A percentile compares a stretch with the other conserved stretches of the same genome.
phyloP scores from a whole-genome alignment of 2,329 filamentous ascomycete genomes.

The Apiospora pterosperma region DNA sequence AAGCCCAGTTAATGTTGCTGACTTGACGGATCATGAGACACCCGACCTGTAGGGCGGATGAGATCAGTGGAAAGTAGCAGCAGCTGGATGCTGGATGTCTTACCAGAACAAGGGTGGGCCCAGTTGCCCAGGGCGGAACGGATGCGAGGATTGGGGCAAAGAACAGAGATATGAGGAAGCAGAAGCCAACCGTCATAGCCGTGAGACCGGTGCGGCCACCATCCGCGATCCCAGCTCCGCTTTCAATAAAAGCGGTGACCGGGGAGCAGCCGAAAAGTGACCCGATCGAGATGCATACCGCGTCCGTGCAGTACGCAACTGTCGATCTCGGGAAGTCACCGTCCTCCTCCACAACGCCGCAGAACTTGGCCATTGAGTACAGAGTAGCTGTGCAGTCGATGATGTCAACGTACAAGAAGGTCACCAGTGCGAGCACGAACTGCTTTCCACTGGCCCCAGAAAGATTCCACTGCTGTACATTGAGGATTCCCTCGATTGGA shows the following conservation, averaged over 20 bases:
- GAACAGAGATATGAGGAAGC: conserved; percentile 70
- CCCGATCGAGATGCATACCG: conserved; percentile 67
- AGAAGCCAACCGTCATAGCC: conserved; percentile 64
- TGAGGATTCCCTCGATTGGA: conserved; percentile 61
- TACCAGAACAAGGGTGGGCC: conserved; percentile 67
- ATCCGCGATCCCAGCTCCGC: conserved; percentile 71
- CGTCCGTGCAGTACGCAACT: conserved; percentile 72
- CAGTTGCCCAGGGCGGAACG: conserved; percentile 75
- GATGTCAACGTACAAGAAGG: conserved; percentile 77
- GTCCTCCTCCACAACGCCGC: conserved; percentile 60
- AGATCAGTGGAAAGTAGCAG: not conserved
- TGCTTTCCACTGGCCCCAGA: conserved; percentile 50
- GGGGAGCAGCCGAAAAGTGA: conserved; percentile 67
- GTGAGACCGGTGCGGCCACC: conserved; percentile 72
- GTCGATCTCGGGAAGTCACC: conserved; percentile 86
- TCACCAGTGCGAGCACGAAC: conserved; percentile 70
- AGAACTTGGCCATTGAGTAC: conserved; percentile 80
- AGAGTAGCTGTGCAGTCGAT: conserved; percentile 75
- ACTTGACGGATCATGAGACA: conserved; percentile 77
- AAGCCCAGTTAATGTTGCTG: conserved; percentile 72
- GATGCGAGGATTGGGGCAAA: conserved; percentile 75
- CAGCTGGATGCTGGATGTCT: conserved; percentile 15
- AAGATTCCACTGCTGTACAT: conserved; percentile 65
- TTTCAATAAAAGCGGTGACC: conserved; percentile 73
- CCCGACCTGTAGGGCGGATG: conserved; percentile 49